phyloP scores from a whole-genome alignment of 768 basidiomycete species.

The Mycena olivaceomarginata region DNA sequence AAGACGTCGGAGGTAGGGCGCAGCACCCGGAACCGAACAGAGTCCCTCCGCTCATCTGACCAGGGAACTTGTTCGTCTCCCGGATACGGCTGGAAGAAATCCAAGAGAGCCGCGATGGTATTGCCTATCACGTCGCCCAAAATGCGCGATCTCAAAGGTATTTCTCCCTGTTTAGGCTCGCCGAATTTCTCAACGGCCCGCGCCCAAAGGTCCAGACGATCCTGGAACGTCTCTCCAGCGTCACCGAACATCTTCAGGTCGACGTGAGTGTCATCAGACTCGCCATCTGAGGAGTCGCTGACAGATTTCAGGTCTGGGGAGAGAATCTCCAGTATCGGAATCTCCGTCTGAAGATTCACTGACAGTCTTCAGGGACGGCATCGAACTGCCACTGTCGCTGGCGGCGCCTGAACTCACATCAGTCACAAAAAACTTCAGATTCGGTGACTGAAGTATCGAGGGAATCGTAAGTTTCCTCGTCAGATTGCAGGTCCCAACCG shows the following conservation, averaged over 20 bases:
- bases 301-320: neutral
- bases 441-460: too few species aligned
- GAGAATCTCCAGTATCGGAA: neutral
- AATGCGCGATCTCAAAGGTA: neutral
- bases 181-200: neutral
- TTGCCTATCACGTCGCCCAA: constrained; percentile 15
- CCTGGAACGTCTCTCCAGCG: neutral
- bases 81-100: neutral
- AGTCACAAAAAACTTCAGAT: too few species aligned
- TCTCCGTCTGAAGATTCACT: neutral
- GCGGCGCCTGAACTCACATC: too few species aligned
- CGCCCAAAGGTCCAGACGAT: constrained; percentile 13
- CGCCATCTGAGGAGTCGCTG: neutral
- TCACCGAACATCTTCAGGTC: neutral
- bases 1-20: neutral
- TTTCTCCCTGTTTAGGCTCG: neutral
- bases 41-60: too few species aligned
- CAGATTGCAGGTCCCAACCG: too few species aligned
- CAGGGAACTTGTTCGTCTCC: too few species aligned
- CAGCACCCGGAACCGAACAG: neutral
- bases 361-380: neutral
- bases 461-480: too few species aligned
- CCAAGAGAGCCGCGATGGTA: constrained; percentile 1
- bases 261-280: too few species aligned
- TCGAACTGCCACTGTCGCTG: too few species aligned